Percentiles rank a stretch among this genome's conserved stretches.
phyloP scores from a whole-genome alignment of 441 rosid genomes.

The Viola pubescens region DNA sequence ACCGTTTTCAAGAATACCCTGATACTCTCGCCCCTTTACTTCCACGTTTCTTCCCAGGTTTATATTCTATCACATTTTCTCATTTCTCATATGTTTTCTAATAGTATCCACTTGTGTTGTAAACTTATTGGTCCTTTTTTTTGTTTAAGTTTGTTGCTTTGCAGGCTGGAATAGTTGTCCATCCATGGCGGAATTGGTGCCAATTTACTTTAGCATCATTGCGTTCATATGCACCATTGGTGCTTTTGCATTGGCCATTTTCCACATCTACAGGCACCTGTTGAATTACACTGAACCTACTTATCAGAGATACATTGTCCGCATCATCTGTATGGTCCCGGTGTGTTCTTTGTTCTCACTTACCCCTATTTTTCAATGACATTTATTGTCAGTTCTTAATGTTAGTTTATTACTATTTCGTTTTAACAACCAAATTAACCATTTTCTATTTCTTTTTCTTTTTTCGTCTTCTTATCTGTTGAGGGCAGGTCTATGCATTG shows the following conservation, averaged over 20 bases:
- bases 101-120: neutral
- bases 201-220: conserved; percentile 43
- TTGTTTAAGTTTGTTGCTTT: neutral
- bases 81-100: neutral
- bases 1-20: neutral
- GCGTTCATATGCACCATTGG: conserved; percentile 70
- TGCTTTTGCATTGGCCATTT: conserved; percentile 62
- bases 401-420: neutral
- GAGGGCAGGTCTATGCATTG: conserved; percentile 67
- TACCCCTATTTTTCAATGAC: neutral
- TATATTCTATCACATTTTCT: neutral
- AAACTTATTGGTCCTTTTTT: neutral
- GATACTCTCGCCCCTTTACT: neutral
- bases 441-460: neutral
- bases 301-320: conserved; percentile 85
- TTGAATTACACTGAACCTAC: conserved; percentile 89
- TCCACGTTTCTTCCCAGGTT: neutral
- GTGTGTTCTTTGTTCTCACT: conserved; percentile 34
- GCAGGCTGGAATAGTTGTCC: conserved; percentile 6
- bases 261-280: conserved; percentile 84
- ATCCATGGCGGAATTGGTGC: conserved; percentile 44
- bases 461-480: neutral
- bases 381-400: neutral
- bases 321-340: conserved; percentile 92
- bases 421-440: neutral